Base-by-base conservation (phyloP, 179 eudicot genomes). In the Drosera spatulata region DNA sequence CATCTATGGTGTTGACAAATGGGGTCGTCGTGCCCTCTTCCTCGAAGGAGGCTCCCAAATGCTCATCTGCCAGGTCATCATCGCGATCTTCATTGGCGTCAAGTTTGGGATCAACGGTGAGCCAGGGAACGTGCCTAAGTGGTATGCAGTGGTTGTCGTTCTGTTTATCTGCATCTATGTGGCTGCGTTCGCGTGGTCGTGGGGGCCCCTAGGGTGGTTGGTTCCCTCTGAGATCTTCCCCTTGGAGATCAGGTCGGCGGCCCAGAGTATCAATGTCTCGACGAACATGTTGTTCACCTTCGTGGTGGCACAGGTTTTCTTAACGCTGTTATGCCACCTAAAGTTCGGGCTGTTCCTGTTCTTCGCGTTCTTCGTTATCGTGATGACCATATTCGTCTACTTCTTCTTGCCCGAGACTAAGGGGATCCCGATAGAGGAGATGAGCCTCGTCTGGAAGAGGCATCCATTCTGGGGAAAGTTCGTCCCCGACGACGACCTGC, bases 151-250 rank as follows among this genome's bases (percentile, higher is more conserved):
- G 33, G 10, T 51, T 5, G 55, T 51, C 13, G 55, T 51, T 11
- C 2, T 43, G 39, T 44, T 42, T 5, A 59, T 59, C 38, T 59
- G 62, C 51, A 14, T 59, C 9, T 59, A 59, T 13, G 62, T 48
- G 10, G 62, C 62, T 38, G 62, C 39, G 10, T 59, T 59, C 13
- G 62, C 50, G 50, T 59, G 62, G 62, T 59, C 62, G 13, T 59
- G 62, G 62, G 62, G 62, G 6, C 62, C 62, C 10, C 62, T 59
- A 4, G 52, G 50, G 2, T 59, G 62, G 62, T 40, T 59, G 10
- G 48, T 59, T 14, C 62, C 62, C n/a, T 43, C 50, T 4, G 62
- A 59, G 40, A 59, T 59, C 51, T 59, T 59, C 40, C 62, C 62
- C 0, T 10, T 59, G 39, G 48, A 59, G 62, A 43, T 59, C 51